Evolutionary conservation across 306 rosid species (phyloP), one percentile per base, ranked within the genome.

Genomic region (Cicer judaicum): DNA sequence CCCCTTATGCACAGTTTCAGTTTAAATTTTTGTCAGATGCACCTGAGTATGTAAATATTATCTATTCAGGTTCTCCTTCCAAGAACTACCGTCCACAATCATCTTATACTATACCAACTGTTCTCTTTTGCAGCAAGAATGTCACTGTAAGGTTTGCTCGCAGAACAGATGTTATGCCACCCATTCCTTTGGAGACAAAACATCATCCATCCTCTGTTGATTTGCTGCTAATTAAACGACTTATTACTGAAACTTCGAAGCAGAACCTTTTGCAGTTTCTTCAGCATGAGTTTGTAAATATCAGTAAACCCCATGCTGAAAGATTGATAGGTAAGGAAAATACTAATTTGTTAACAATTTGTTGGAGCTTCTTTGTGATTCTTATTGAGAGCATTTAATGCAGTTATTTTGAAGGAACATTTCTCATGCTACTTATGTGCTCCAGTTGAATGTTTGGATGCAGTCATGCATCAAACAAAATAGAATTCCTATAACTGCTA

Each of bases 101-200:
- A 34, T 85, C 81, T 64, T 55, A 62, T 47, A 43, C 78, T 34
- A 8, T 73, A 29, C 36, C 36, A 29, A 3, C 66, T 62, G 21
- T 74, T 70, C 63, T 70, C 40, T 71, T 74, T 76, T 60, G 91
- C 88, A 93, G 98, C 79, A 91, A 93, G 89, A 93, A 85, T 80
- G 85, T 91, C 38, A 83, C 97, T 44, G 80, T 93, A 82, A 89
- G 88, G 81, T 93, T 93, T 86, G 77, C 97, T 42, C 87, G 98
- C 72, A 91, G 98, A 88, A 91, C 98, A 1, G 97, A 93, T 81
- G 98, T 91, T 16, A 93, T 91, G 98, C 98, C 98, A 39, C 89
- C 98, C 39, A 81, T 91, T 82, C 98, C 98, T 74, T 77, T 88
- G 42, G 97, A 89, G 87, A 93, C 98, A 62, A 93, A 93, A 89